Evolutionary conservation across 192 early-diverging fungal species (phyloP), one percentile per base, ranked within the genome.

Genomic region (Coemansia sp.): DNA sequence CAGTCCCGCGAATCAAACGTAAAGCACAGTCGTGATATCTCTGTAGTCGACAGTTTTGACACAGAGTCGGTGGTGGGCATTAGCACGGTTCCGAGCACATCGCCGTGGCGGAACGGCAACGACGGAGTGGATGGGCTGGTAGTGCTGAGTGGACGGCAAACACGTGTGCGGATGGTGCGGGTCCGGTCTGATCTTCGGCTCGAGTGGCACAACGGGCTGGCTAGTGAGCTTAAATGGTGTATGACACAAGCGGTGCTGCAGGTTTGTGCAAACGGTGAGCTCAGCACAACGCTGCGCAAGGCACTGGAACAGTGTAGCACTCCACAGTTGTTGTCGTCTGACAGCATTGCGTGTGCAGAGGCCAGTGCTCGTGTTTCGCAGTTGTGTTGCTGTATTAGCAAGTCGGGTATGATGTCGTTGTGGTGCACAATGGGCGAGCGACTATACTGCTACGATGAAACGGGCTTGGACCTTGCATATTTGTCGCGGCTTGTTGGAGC

Each of bases 161-260:
- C 59, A 9, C 54, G 48, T 8, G 66, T 66, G n/a, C 63, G 38
- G 3, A 22, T 53, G 32, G 48, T 78, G 5, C 47, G 32, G 9
- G 14, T 78, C 7, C 59, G 18, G n/a, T 43, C 69, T 7, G 43
- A 45, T 1, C 37, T 78, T 58, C 58, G 35, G 18, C 18, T 78
- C 12, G 23, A 12, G 11, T 9, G 19, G 48, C 37, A 60, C 14
- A 16, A 37, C 9, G 18, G 16, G 5, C 55, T 73, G 41, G 66
- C 70, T 1, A 66, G 62, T 43, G 75, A 78, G 13, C n/a, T 78
- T 23, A 23, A 52, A 6, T 78, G 75, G 75, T 68, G 70, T 54
- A 38, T 32, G 7, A 53, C 22, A 0, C 59, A 54, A 16, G 27
- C 60, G 4, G 29, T 22, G 1, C 10, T 38, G 13, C 38, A 62